Conservation (phyloP, 2,329 filamentous ascomycete genomes). For the Domatiomyces globalis region DNA sequence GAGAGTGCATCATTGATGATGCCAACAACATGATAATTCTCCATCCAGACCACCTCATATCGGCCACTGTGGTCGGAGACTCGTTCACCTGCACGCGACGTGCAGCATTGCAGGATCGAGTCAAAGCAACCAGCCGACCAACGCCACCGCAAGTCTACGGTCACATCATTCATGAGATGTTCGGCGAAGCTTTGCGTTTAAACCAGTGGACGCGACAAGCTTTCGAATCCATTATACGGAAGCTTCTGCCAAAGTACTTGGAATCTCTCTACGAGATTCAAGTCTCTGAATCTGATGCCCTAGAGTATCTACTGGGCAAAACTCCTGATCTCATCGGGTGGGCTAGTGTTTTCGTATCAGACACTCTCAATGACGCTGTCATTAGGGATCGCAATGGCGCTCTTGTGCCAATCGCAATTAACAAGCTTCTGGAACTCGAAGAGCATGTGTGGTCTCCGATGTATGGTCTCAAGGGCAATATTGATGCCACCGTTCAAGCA, state of each 20-base stretch:
- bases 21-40: conserved; percentile 71
- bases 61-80: conserved; percentile 89
- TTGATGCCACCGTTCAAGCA: conserved; percentile 90
- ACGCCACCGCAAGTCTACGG: conserved; percentile 78
- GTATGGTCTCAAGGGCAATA: conserved; percentile 94
- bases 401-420: conserved; percentile 68
- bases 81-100: conserved; percentile 84
- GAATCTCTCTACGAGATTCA: conserved; percentile 84
- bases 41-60: conserved; percentile 90
- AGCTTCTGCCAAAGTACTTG: conserved; percentile 59
- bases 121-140: conserved; percentile 75
- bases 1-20: conserved; percentile 72
- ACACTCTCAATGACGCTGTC: conserved; percentile 51
- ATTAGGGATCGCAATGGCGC: conserved; percentile 68
- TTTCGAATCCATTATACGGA: conserved; percentile 52
- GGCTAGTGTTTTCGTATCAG: conserved; percentile 67
- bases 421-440: conserved; percentile 88
- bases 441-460: conserved; percentile 97
- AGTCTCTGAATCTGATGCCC: conserved; percentile 56
- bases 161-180: conserved; percentile 85
- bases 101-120: conserved; percentile 83
- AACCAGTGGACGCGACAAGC: conserved; percentile 67
- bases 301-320: conserved; percentile 68
- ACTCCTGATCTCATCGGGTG: conserved; percentile 68
- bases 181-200: conserved; percentile 72